These are phyloP conservation scores for Russula earlei DNA, from an alignment of 768 basidiomycete species.

Conservation along the genomic window DNA sequence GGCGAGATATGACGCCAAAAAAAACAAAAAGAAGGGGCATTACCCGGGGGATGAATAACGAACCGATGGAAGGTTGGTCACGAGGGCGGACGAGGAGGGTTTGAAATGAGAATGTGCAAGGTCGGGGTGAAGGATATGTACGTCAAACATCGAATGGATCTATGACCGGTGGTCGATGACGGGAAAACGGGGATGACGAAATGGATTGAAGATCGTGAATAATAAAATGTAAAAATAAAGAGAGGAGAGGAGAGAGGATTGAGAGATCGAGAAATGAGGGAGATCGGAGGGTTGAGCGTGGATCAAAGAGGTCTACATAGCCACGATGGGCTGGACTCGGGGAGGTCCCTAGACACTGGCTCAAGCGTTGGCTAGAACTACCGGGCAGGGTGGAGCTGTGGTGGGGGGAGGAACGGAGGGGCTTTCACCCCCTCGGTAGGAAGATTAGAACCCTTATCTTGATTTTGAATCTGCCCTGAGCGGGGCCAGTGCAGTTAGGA, in stretches of 20 bases:
- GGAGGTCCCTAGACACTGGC: not conserved
- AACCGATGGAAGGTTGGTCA: not conserved
- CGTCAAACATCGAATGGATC: slow-evolving; percentile 13
- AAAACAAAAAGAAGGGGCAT: not conserved
- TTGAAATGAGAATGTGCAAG: not conserved
- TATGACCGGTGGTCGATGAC: not conserved
- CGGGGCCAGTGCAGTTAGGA: slow-evolving; percentile 3
- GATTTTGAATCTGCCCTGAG: not conserved
- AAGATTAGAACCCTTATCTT: slow-evolving; percentile 6
- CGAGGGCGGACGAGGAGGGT: not conserved
- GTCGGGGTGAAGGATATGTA: slow-evolving; percentile 1
- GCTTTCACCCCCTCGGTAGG: not conserved
- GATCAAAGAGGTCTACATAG: slow-evolving; percentile 4
- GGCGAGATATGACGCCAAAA: slow-evolving; percentile 6
- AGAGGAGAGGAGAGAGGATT: too few relatives aligned
- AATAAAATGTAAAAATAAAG: too few relatives aligned
- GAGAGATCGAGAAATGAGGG: slow-evolving; percentile 6
- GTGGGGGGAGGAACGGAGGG: not conserved
- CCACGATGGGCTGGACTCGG: slow-evolving; percentile 10
- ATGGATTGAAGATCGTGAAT: slow-evolving; percentile 6
- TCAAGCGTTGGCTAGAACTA: slow-evolving; percentile 3
- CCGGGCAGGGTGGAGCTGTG: not conserved
- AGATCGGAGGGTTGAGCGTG: slow-evolving; percentile 15
- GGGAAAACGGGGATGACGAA: slow-evolving; percentile 5
- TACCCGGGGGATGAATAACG: not conserved